Conservation (phyloP, 495 filamentous ascomycete species). For the Neurospora sp. region DNA sequence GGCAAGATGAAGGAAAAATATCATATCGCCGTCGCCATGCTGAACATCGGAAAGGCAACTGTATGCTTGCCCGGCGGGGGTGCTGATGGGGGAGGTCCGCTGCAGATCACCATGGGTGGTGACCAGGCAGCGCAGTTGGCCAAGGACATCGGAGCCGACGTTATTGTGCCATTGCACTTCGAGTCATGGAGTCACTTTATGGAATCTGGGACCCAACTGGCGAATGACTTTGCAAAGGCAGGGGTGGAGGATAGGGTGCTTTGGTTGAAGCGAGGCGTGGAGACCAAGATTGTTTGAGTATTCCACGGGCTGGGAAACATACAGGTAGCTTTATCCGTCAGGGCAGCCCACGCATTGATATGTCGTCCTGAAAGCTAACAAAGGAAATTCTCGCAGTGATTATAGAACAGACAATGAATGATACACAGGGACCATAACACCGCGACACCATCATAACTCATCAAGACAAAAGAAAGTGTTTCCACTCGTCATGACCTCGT, state of each 20-base stretch:
- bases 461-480: neutral
- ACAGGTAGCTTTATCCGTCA: neutral
- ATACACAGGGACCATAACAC: neutral
- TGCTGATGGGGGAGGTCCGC: slow-evolving; percentile 8
- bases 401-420: neutral
- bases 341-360: neutral
- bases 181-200: slow-evolving; percentile 43
- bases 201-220: slow-evolving; percentile 23
- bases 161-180: slow-evolving; percentile 43
- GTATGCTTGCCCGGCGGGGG: slow-evolving; percentile 13
- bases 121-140: slow-evolving; percentile 32
- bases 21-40: slow-evolving; percentile 26
- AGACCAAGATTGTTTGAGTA: slow-evolving; percentile 10
- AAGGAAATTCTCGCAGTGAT: neutral
- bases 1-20: slow-evolving; percentile 19
- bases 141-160: slow-evolving; percentile 32
- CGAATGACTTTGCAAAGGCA: slow-evolving; percentile 44
- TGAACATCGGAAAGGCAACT: slow-evolving; percentile 28
- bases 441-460: neutral
- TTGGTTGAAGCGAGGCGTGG: slow-evolving; percentile 23
- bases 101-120: slow-evolving; percentile 44
- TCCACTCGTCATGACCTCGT: neutral
- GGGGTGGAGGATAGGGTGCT: slow-evolving; percentile 45
- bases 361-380: neutral
- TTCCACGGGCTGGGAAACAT: neutral